Evolutionary conservation across 805 yeast species (phyloP).

Genomic region (Pichia rugopelliculosa): DNA sequence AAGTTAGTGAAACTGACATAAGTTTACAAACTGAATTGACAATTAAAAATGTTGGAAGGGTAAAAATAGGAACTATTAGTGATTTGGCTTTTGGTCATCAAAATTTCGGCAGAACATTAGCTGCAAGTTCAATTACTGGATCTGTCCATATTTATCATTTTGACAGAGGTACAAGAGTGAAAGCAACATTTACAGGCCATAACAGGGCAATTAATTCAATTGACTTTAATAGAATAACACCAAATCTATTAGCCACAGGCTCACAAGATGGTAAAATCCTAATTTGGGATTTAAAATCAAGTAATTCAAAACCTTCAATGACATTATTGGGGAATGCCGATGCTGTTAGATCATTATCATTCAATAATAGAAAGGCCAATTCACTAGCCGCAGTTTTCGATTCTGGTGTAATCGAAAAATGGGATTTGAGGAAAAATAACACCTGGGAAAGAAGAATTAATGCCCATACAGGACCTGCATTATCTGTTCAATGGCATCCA

Average conservation of each 20-base stretch:
- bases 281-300: slow-evolving; percentile 62
- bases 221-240: slow-evolving; percentile 33
- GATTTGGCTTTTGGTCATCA: slow-evolving; percentile 39
- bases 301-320: slow-evolving; percentile 38
- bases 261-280: slow-evolving; percentile 77
- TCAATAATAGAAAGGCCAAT: slow-evolving; percentile 44
- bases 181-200: slow-evolving; percentile 33
- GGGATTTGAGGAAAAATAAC: slow-evolving; percentile 70
- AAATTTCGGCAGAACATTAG: slow-evolving; percentile 32
- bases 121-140: slow-evolving; percentile 41
- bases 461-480: slow-evolving; percentile 89
- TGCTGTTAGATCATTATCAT: slow-evolving; percentile 52
- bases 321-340: slow-evolving; percentile 62
- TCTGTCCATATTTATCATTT: slow-evolving; percentile 32
- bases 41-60: slow-evolving; percentile 18
- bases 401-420: slow-evolving; percentile 77
- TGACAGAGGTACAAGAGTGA: slow-evolving; percentile 24
- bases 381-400: slow-evolving; percentile 78
- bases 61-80: slow-evolving; percentile 33
- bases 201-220: slow-evolving; percentile 40
- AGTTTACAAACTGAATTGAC: slow-evolving; percentile 31
- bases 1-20: slow-evolving; percentile 27
- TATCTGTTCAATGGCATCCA: slow-evolving; percentile 85
- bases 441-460: slow-evolving; percentile 64
- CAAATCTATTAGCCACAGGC: slow-evolving; percentile 46